A percentile compares a stretch with the other conserved stretches of the same genome.
These are phyloP conservation scores for Thielaviopsis populi DNA, from an alignment of 2,329 filamentous ascomycete genomes.

Conservation along the genomic window DNA sequence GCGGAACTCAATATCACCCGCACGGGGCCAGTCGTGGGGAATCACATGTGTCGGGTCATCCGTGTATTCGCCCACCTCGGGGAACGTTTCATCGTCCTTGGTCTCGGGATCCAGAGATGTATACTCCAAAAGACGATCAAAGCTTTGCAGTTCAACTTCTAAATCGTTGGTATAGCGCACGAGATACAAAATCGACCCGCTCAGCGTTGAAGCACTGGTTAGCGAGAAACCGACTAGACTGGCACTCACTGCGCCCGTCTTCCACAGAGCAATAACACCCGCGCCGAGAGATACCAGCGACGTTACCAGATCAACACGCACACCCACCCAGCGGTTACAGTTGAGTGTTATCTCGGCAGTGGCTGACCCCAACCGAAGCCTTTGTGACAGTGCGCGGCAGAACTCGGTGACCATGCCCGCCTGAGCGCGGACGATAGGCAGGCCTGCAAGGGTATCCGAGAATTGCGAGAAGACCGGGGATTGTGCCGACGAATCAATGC, in stretches of 20 bases:
- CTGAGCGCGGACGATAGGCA: constrained; percentile 31
- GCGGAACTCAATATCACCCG: constrained; percentile 26
- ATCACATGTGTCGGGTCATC: constrained; percentile 21
- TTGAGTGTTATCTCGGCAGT: constrained; percentile 30
- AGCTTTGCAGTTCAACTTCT: constrained; percentile 34
- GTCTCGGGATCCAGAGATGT: constrained; percentile 25
- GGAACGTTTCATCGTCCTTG: constrained; percentile 22
- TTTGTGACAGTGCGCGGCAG: constrained; percentile 27
- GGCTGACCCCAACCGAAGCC: constrained; percentile 26
- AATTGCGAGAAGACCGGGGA: constrained; percentile 35
- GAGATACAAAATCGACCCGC: constrained; percentile 29
- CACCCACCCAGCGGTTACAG: constrained; percentile 34
- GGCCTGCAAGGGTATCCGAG: constrained; percentile 28
- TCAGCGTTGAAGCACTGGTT: constrained; percentile 31
- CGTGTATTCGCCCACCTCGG: constrained; percentile 21
- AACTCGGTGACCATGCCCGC: constrained; percentile 30
- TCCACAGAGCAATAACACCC: constrained; percentile 29
- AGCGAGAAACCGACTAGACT: constrained; percentile 36
- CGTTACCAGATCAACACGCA: constrained; percentile 32
- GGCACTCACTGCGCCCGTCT: constrained; percentile 27
- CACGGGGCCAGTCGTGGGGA: constrained; percentile 25
- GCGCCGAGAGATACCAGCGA: constrained; percentile 30
- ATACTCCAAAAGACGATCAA: constrained; percentile 27
- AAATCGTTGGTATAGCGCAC: constrained; percentile 32
- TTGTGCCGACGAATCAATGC: constrained; percentile 31